Evolutionary conservation across 306 rosid genomes (phyloP).

Genomic region (Prunus mongolica): DNA sequence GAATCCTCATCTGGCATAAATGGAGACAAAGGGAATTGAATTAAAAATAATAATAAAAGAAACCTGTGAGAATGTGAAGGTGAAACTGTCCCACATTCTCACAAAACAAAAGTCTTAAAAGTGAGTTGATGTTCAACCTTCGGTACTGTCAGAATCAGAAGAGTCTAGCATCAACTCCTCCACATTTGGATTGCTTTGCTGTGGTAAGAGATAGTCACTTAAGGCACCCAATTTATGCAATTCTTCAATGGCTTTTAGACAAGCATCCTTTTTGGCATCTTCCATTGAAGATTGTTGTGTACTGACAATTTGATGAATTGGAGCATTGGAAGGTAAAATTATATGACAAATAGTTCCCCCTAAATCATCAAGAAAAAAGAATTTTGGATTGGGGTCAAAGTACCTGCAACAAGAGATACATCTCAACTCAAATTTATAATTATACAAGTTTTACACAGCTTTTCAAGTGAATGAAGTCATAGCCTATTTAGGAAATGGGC

Average conservation of each 20-base stretch:
- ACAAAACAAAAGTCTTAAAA: slow-evolving; percentile 10
- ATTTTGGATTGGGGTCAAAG: slow-evolving; percentile 73
- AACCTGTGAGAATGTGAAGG: not conserved
- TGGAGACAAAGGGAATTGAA: slow-evolving; percentile 11
- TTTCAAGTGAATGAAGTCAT: slow-evolving; percentile 19
- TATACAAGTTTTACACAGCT: slow-evolving; percentile 14
- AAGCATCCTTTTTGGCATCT: slow-evolving; percentile 75
- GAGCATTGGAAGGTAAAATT: slow-evolving; percentile 78
- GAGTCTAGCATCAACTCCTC: slow-evolving; percentile 39
- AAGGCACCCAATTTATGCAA: slow-evolving; percentile 76
- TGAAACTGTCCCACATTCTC: too few relatives aligned
- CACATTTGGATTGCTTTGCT: slow-evolving; percentile 37
- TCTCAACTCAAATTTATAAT: slow-evolving; percentile 7
- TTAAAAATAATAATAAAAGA: slow-evolving; percentile 16
- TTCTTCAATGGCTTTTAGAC: slow-evolving; percentile 83
- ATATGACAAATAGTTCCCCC: slow-evolving; percentile 75
- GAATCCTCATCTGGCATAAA: slow-evolving; percentile 45
- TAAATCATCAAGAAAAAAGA: slow-evolving; percentile 61
- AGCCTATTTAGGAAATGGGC: not conserved
- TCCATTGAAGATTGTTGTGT: slow-evolving; percentile 57
- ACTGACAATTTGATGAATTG: slow-evolving; percentile 56
- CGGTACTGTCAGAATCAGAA: slow-evolving; percentile 52
- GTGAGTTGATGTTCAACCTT: slow-evolving; percentile 46
- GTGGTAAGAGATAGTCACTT: slow-evolving; percentile 73
- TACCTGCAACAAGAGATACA: slow-evolving; percentile 52